Conservation (phyloP, 805 yeast genomes). For the Vanderwaltozyma polyspora region DNA sequence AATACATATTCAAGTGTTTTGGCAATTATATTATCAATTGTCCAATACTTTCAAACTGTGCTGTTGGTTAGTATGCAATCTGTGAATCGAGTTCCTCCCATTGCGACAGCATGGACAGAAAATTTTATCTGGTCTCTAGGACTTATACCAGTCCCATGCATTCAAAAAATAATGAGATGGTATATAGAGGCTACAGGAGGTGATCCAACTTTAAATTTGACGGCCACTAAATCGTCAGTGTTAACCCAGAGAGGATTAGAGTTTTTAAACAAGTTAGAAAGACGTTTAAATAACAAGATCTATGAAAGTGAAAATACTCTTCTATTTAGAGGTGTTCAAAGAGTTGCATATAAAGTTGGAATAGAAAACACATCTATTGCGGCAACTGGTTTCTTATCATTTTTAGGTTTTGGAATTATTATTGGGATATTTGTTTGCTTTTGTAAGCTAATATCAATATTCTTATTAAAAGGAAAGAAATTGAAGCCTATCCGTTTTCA, state of each 20-base stretch:
- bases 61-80: conserved; percentile 77
- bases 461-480: too few species aligned
- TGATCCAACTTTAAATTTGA: conserved; percentile 55
- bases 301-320: conserved; percentile 46
- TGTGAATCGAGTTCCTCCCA: conserved; percentile 81
- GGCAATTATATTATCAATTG: conserved; percentile 74
- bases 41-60: conserved; percentile 79
- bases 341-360: conserved; percentile 62
- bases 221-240: conserved; percentile 50
- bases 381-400: conserved; percentile 78
- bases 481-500: too few species aligned
- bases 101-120: conserved; percentile 86
- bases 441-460: too few species aligned
- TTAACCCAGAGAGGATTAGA: conserved; percentile 46
- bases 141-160: conserved; percentile 59
- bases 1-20: conserved; percentile 82
- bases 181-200: conserved; percentile 86
- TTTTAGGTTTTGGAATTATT: conserved; percentile 50
- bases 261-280: conserved; percentile 26
- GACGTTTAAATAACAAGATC: conserved; percentile 27
- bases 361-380: conserved; percentile 80
- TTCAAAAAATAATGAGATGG: conserved; percentile 83
- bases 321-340: conserved; percentile 73
- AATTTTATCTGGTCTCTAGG: conserved; percentile 96
- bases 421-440: conserved; percentile 50